Evolutionary conservation across 495 filamentous ascomycete species (phyloP).

Genomic region (Hypoxylon subgilvum): DNA sequence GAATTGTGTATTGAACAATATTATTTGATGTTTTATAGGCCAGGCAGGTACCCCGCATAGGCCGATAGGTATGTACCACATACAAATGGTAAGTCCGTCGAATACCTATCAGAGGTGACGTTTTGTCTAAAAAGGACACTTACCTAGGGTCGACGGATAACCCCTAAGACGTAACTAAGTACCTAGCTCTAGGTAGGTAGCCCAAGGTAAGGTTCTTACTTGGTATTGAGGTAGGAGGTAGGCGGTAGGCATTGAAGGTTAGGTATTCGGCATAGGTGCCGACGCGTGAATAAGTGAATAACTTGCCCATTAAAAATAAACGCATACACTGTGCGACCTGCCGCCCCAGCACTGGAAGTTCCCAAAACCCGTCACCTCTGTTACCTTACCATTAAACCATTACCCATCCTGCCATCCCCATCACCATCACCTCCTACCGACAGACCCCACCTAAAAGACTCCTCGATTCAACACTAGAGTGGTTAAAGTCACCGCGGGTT

Average conservation of each 20-base stretch:
- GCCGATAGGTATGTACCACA: neutral
- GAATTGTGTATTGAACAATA: no score
- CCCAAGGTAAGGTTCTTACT: no score
- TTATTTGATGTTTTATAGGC: no score
- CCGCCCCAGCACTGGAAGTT: conserved; percentile 15
- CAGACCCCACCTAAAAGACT: conserved; percentile 43
- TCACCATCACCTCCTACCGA: conserved; percentile 37
- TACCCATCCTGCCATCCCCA: conserved; percentile 7
- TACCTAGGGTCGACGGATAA: no score
- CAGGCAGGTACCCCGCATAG: conserved; percentile 16
- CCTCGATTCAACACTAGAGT: conserved; percentile 42
- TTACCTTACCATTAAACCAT: conserved; percentile 24
- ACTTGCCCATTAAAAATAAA: no score
- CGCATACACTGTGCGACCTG: conserved; percentile 35
- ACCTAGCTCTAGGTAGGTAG: no score
- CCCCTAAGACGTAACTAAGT: no score
- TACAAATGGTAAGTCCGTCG: conserved; percentile 1
- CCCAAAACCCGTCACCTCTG: conserved; percentile 3
- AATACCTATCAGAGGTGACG: no score
- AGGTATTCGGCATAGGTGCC: conserved; percentile 32
- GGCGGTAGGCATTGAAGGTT: conserved; percentile 33
- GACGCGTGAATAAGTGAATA: conserved; percentile 23
- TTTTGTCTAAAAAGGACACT: no score
- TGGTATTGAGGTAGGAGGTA: no score
- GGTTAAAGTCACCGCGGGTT: conserved; percentile 44